These are phyloP conservation scores for Mrakiaceae sp. DNA, from an alignment of 1,284 basidiomycete species.

Conservation along the genomic window DNA sequence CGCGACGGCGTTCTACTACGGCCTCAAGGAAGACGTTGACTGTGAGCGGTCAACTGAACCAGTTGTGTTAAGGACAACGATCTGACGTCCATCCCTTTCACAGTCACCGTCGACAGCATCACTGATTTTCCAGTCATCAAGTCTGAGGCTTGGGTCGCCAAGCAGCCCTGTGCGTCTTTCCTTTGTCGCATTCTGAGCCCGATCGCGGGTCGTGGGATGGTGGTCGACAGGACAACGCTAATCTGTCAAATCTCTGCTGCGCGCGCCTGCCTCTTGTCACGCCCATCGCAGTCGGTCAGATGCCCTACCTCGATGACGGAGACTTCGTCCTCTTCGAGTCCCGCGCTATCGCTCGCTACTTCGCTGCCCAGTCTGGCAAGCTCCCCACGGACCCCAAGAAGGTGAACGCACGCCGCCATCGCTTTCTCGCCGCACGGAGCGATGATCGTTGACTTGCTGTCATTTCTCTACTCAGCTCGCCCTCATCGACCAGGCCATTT, in stretches of 20 bases:
- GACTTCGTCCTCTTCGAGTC: constrained; percentile 39
- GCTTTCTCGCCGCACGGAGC: neutral
- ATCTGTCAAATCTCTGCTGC: neutral
- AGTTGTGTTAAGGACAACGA: neutral
- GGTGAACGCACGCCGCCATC: neutral
- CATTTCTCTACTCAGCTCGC: constrained; percentile 26
- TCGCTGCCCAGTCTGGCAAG: neutral
- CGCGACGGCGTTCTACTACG: constrained; percentile 17
- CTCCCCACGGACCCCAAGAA: constrained; percentile 6
- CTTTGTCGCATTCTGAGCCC: too few relatives aligned
- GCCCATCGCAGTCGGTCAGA: constrained; percentile 51
- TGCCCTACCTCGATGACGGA: constrained; percentile 47
- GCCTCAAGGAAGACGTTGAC: constrained; percentile 14
- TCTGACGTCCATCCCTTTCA: neutral
- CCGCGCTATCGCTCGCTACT: constrained; percentile 43
- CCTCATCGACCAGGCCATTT: constrained; percentile 47
- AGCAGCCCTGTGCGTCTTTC: constrained; percentile 11
- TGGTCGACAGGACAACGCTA: too few relatives aligned
- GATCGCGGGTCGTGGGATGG: too few relatives aligned
- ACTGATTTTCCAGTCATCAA: constrained; percentile 39
- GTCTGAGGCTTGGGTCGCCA: constrained; percentile 34
- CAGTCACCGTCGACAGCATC: constrained; percentile 19
- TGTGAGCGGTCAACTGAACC: neutral
- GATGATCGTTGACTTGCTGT: constrained; percentile 27
- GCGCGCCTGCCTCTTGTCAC: neutral